Evolutionary conservation across 2,329 filamentous ascomycete species (phyloP).

Genomic region (Trichoderma harzianum): DNA sequence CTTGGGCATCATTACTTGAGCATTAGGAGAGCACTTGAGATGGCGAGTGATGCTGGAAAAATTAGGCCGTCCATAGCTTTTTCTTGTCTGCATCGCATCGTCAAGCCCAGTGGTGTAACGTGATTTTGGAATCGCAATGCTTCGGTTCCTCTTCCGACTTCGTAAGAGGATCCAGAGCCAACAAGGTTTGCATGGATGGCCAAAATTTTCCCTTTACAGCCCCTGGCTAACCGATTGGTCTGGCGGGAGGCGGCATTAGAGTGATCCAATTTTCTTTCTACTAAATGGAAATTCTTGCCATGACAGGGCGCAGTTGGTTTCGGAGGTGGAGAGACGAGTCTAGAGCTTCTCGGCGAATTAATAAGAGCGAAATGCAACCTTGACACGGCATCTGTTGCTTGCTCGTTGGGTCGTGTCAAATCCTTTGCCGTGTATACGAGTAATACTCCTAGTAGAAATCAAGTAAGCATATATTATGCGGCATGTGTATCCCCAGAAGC

Average conservation of each 20-base stretch:
- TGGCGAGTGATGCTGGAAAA: background rate
- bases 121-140: background rate
- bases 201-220: background rate
- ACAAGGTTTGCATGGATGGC: background rate
- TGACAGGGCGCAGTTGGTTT: background rate
- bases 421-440: background rate
- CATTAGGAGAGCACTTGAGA: background rate
- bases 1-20: background rate
- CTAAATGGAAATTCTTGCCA: background rate
- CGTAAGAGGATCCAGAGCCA: background rate
- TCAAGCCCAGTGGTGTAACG: background rate
- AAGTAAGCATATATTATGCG: background rate
- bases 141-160: background rate
- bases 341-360: background rate
- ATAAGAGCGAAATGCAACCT: background rate
- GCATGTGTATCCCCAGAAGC: background rate
- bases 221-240: slow-evolving; percentile 6
- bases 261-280: background rate
- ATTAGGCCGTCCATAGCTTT: background rate
- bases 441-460: background rate
- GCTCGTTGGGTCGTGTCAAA: background rate
- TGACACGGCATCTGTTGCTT: background rate
- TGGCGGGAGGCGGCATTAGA: slow-evolving; percentile 11
- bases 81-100: background rate
- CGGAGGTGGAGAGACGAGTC: background rate